Percentiles rank a stretch among this genome's conserved stretches.
Conservation (phyloP, 2,329 filamentous ascomycete species). For the Stagonosporopsis rhizophila region DNA sequence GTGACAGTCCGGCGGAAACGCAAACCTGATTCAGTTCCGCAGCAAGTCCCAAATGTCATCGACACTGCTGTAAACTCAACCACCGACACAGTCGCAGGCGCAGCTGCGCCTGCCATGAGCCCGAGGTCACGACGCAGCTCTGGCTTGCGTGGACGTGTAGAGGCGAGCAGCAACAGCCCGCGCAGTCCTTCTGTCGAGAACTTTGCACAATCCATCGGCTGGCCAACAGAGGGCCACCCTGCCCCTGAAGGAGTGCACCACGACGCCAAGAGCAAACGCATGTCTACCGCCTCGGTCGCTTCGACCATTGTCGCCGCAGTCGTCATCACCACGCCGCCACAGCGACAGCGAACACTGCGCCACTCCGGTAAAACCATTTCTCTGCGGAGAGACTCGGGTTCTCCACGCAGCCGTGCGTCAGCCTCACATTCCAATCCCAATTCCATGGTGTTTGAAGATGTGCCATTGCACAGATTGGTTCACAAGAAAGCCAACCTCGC, state of each 20-base stretch:
- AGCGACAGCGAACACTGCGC: slow-evolving; percentile 55
- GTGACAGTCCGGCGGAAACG: slow-evolving; percentile 50
- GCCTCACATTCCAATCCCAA: slow-evolving; percentile 53
- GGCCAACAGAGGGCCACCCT: slow-evolving; percentile 51
- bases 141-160: slow-evolving; percentile 43
- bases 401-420: slow-evolving; percentile 50
- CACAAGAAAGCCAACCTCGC: slow-evolving; percentile 60
- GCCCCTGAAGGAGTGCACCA: slow-evolving; percentile 30
- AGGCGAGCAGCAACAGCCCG: slow-evolving; percentile 43
- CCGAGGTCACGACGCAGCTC: slow-evolving; percentile 32
- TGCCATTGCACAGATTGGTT: slow-evolving; percentile 57
- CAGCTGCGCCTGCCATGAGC: slow-evolving; percentile 29
- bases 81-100: slow-evolving; percentile 23
- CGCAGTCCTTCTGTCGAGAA: slow-evolving; percentile 54
- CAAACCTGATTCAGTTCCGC: slow-evolving; percentile 34
- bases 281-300: slow-evolving; percentile 59
- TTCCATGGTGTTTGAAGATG: slow-evolving; percentile 53
- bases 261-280: slow-evolving; percentile 50
- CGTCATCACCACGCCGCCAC: slow-evolving; percentile 60
- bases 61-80: background rate
- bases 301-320: slow-evolving; percentile 64
- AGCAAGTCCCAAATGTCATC: slow-evolving; percentile 4
- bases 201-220: slow-evolving; percentile 59
- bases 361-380: slow-evolving; percentile 63
- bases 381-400: slow-evolving; percentile 53